Evolutionary conservation across 306 rosid genomes (phyloP), one percentile per base, ranked within the genome.

Genomic region (Dalbergia oliveri): DNA sequence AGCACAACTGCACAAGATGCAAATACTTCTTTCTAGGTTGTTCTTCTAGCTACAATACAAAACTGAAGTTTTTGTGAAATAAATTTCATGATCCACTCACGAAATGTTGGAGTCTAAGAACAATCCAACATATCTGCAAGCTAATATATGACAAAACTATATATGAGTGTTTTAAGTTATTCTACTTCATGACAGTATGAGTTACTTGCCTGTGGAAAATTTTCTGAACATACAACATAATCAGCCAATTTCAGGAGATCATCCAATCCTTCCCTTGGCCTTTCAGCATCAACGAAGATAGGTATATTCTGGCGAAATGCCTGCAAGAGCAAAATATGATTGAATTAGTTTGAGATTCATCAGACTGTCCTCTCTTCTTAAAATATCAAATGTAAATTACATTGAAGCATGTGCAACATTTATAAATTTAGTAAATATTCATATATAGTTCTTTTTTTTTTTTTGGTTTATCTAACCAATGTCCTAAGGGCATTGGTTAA

Each of bases 231-330:
- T 63, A 96, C 87, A 58, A 81, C 89, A 88, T 91, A 93, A 45
- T 85, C 91, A 41, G 98, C 88, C 77, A 91, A 60, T 62, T 49
- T 34, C 21, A 93, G 65, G 50, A 96, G 96, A 58, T 88, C 97
- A 75, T 96, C 83, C 82, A 93, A 84, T 56, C 98, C 98, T 87
- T 91, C 94, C 85, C 98, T 91, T 72, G 82, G 78, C 78, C 84
- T 89, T 91, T 96, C 99, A 63, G 94, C 91, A 19, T 96, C 98
- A 77, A 96, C 69, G 71, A 96, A 74, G 84, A 96, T 88, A 63
- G 97, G 85, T 81, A 96, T 91, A 64, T 87, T 86, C 69, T 64
- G 88, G 64, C 51, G 65, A 88, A 79, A 76, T 35, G 99, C 98
- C 99, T 96, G 94, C 53, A 66, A 31, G 5, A 78, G 16, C 7